Conservation (phyloP, 176 grass and related monocot species). For the Rhynchospora breviuscula region DNA sequence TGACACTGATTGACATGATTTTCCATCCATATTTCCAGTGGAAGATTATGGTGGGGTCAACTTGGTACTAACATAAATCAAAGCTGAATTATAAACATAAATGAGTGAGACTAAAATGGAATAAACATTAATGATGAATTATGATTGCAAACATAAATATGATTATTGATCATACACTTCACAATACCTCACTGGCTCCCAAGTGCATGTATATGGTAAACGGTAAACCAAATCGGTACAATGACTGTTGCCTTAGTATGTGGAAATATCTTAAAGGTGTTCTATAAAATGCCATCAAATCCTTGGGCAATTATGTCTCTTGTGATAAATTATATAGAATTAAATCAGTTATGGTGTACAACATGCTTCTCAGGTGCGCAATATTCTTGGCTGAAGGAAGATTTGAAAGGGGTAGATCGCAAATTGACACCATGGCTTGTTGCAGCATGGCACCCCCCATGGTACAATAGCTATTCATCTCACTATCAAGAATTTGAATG, state of each 20-base stretch:
- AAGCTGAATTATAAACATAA: no score
- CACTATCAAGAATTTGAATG: slow-evolving; percentile 95
- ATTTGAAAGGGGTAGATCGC: slow-evolving; percentile 54
- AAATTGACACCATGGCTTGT: slow-evolving; percentile 69
- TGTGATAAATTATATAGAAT: not conserved
- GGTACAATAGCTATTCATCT: slow-evolving; percentile 93
- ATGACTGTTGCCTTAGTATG: not conserved
- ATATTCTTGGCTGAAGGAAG: slow-evolving; percentile 65
- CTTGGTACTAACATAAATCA: not conserved
- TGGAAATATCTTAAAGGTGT: not conserved
- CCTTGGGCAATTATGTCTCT: not conserved
- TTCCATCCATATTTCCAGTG: not conserved
- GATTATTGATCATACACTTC: not conserved
- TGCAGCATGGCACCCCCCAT: slow-evolving; percentile 78
- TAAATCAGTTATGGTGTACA: not conserved
- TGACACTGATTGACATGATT: not conserved
- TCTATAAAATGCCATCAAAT: not conserved
- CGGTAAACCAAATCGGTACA: not conserved
- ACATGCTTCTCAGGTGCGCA: slow-evolving; percentile 49
- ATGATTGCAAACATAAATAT: not conserved
- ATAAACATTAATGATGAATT: not conserved
- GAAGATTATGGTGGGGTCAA: not conserved
- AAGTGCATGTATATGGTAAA: not conserved
- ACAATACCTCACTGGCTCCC: not conserved
- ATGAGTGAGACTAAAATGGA: not conserved